These are phyloP conservation scores for Epichloe typhina DNA, from an alignment of 2,329 filamentous ascomycete species.

Conservation along the genomic window DNA sequence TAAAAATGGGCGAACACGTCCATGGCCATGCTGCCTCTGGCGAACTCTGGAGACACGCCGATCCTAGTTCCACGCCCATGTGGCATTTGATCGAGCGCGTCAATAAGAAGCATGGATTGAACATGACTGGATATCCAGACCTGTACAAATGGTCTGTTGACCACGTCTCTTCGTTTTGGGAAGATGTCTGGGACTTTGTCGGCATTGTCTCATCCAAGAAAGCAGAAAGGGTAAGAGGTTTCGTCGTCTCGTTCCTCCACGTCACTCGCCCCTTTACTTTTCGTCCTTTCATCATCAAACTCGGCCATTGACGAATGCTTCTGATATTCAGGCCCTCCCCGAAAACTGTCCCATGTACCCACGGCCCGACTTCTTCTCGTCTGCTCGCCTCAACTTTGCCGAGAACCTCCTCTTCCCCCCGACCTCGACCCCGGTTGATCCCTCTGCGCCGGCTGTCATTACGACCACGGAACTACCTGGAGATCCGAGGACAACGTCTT, in stretches of 20 bases:
- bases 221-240: constrained; percentile 41
- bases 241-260: not conserved
- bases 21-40: constrained; percentile 10
- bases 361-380: constrained; percentile 72
- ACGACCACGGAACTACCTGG: constrained; percentile 63
- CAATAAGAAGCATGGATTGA: constrained; percentile 51
- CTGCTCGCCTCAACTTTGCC: constrained; percentile 76
- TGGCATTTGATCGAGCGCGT: constrained; percentile 57
- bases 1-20: constrained; percentile 8
- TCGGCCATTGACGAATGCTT: not conserved
- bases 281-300: not conserved
- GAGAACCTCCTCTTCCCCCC: constrained; percentile 84
- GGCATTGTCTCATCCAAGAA: constrained; percentile 55
- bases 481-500: constrained; percentile 46
- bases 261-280: not conserved
- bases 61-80: constrained; percentile 56
- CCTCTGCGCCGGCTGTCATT: constrained; percentile 57
- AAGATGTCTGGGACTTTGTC: constrained; percentile 70
- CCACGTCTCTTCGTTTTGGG: constrained; percentile 68
- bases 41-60: constrained; percentile 59
- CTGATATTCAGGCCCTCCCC: constrained; percentile 47
- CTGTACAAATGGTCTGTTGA: constrained; percentile 78
- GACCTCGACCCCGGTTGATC: constrained; percentile 25
- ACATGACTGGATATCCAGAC: constrained; percentile 54
- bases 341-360: constrained; percentile 64